These are phyloP conservation scores for Boletus coccyginus DNA, from an alignment of 768 basidiomycete genomes.

Conservation along the genomic window DNA sequence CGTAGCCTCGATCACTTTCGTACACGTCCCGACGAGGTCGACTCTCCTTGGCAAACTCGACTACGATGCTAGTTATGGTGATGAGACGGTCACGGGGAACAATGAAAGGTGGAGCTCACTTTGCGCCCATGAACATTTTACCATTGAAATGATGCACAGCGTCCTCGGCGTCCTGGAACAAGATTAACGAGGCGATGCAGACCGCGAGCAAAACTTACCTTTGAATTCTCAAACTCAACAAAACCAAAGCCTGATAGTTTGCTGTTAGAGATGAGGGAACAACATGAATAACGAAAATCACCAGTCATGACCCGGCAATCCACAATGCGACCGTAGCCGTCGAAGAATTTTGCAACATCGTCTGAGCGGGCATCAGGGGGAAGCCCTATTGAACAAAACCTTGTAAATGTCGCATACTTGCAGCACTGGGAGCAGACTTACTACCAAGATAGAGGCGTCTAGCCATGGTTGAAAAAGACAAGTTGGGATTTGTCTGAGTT, in stretches of 20 bases:
- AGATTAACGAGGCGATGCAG: constrained; percentile 10
- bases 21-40: constrained; percentile 79
- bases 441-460: constrained; percentile 86
- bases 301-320: constrained; percentile 96
- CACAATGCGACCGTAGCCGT: constrained; percentile 82
- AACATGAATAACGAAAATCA: constrained; percentile 35
- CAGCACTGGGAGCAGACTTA: constrained; percentile 35
- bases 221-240: constrained; percentile 88
- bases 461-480: constrained; percentile 53
- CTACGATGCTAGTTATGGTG: constrained; percentile 66
- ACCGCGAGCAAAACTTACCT: constrained; percentile 39
- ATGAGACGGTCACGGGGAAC: not conserved
- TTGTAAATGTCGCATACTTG: constrained; percentile 3
- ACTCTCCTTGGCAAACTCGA: constrained; percentile 94
- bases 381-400: constrained; percentile 50
- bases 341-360: constrained; percentile 86
- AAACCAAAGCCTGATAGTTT: constrained; percentile 80
- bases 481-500: constrained; percentile 32
- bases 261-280: constrained; percentile 14
- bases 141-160: constrained; percentile 85
- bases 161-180: constrained; percentile 85
- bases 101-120: constrained; percentile 32
- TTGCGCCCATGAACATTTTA: constrained; percentile 85
- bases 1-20: constrained; percentile 54
- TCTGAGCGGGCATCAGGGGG: constrained; percentile 80